Conservation (phyloP, 176 grass and related monocot genomes). For the Oropetium thomaeum region DNA sequence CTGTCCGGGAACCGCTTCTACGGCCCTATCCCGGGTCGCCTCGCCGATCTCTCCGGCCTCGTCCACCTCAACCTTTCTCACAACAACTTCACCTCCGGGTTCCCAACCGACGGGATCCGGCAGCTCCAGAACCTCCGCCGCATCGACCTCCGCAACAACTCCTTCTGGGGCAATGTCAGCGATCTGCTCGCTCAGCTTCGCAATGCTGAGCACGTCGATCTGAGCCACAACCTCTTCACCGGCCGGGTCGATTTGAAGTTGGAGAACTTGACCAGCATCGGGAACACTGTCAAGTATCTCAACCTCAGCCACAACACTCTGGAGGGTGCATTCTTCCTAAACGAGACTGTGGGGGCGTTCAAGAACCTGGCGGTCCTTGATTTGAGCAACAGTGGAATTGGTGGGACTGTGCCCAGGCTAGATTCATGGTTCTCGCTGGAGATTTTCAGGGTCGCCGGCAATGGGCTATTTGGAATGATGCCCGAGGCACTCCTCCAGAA, state of each 20-base stretch:
- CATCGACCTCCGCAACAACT: slow-evolving; percentile 77
- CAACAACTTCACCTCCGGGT: slow-evolving; percentile 85
- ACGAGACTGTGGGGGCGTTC: slow-evolving; percentile 59
- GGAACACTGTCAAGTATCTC: slow-evolving; percentile 87
- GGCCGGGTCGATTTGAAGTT: slow-evolving; percentile 57
- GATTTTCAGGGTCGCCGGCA: slow-evolving; percentile 55
- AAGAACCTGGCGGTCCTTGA: slow-evolving; percentile 86
- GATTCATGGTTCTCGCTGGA: slow-evolving; percentile 71
- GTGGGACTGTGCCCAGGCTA: slow-evolving; percentile 58
- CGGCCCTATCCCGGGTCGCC: slow-evolving; percentile 73
- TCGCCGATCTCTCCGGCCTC: slow-evolving; percentile 68
- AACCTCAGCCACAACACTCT: slow-evolving; percentile 88
- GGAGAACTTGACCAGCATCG: slow-evolving; percentile 50
- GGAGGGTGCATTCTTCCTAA: slow-evolving; percentile 60
- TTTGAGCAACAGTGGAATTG: slow-evolving; percentile 75
- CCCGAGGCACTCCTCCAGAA: slow-evolving; percentile 64
- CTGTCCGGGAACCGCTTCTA: slow-evolving; percentile 90
- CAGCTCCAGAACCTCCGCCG: slow-evolving; percentile 92
- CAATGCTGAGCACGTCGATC: slow-evolving; percentile 75
- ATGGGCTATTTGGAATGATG: slow-evolving; percentile 64
- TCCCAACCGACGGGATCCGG: slow-evolving; percentile 69
- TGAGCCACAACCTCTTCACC: slow-evolving; percentile 77
- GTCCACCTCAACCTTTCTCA: slow-evolving; percentile 85
- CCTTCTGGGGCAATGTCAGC: slow-evolving; percentile 70
- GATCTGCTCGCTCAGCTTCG: slow-evolving; percentile 64